phyloP scores from a whole-genome alignment of 2,329 filamentous ascomycete genomes.

The Colletotrichum noveboracense region DNA sequence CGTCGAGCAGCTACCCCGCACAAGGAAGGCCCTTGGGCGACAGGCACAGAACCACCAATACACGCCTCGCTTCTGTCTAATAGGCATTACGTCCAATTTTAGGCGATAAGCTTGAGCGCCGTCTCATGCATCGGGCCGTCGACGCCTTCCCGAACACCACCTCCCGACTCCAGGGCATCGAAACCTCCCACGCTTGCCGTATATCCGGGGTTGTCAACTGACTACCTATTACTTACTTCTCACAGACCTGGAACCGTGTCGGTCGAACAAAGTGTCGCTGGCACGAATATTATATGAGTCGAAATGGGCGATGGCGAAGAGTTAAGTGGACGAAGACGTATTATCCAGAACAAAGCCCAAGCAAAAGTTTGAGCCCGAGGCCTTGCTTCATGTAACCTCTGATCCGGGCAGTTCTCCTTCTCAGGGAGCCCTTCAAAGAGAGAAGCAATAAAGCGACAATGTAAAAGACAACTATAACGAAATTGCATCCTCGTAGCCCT shows the following conservation, averaged over 20 bases:
- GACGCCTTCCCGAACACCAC: neutral
- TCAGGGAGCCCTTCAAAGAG: neutral
- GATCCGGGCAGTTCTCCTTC: neutral
- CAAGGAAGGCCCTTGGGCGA: conserved; percentile 6
- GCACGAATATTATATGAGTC: neutral
- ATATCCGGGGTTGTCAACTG: neutral
- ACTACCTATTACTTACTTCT: neutral
- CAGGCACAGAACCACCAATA: conserved; percentile 1
- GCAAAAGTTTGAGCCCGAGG: neutral
- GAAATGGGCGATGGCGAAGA: neutral
- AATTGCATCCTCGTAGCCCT: neutral
- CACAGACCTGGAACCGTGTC: neutral
- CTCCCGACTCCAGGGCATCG: neutral
- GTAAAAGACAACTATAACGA: neutral
- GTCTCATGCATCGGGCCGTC: neutral
- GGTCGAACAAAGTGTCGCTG: neutral
- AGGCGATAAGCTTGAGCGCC: conserved; percentile 12
- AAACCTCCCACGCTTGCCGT: neutral
- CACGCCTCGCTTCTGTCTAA: conserved; percentile 13
- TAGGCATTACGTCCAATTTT: conserved; percentile 20
- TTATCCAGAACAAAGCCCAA: neutral
- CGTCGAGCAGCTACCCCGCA: conserved; percentile 1
- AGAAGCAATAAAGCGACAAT: neutral
- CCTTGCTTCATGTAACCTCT: neutral
- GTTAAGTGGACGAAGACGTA: neutral